These are phyloP conservation scores for Chalaropsis ovoidea DNA, from an alignment of 2,329 filamentous ascomycete species.

Conservation along the genomic window DNA sequence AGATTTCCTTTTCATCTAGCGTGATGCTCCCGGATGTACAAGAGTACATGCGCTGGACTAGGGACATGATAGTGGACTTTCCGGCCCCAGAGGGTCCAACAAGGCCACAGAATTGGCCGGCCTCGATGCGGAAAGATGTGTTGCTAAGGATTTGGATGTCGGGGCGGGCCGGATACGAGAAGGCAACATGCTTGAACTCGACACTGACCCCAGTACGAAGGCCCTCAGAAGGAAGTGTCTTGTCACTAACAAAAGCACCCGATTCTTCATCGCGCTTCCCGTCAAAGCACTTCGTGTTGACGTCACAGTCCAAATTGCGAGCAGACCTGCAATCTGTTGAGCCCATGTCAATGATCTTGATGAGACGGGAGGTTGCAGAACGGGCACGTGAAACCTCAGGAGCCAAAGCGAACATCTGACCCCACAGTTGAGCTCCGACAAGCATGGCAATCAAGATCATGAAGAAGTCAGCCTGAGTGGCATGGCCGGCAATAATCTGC, in stretches of 20 bases:
- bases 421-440: slow-evolving; percentile 61
- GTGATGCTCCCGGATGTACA: slow-evolving; percentile 36
- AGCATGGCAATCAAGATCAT: slow-evolving; percentile 62
- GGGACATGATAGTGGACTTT: slow-evolving; percentile 55
- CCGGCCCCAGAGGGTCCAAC: slow-evolving; percentile 57
- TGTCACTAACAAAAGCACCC: background rate
- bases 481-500: slow-evolving; percentile 55
- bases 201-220: slow-evolving; percentile 33
- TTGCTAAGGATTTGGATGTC: slow-evolving; percentile 47
- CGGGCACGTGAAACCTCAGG: slow-evolving; percentile 63
- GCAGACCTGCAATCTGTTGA: slow-evolving; percentile 27
- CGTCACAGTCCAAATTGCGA: slow-evolving; percentile 25
- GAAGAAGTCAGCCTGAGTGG: slow-evolving; percentile 59
- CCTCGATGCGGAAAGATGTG: slow-evolving; percentile 46
- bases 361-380: slow-evolving; percentile 49
- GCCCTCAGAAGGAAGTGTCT: slow-evolving; percentile 23
- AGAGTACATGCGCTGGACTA: slow-evolving; percentile 43
- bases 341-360: slow-evolving; percentile 41
- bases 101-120: slow-evolving; percentile 53
- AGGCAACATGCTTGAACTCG: slow-evolving; percentile 49
- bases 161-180: slow-evolving; percentile 55
- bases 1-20: slow-evolving; percentile 41
- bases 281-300: slow-evolving; percentile 27
- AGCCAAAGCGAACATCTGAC: slow-evolving; percentile 63
- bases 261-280: slow-evolving; percentile 36